phyloP scores from a whole-genome alignment of 352 stramenopile species.

The Phytophthora constricta region DNA sequence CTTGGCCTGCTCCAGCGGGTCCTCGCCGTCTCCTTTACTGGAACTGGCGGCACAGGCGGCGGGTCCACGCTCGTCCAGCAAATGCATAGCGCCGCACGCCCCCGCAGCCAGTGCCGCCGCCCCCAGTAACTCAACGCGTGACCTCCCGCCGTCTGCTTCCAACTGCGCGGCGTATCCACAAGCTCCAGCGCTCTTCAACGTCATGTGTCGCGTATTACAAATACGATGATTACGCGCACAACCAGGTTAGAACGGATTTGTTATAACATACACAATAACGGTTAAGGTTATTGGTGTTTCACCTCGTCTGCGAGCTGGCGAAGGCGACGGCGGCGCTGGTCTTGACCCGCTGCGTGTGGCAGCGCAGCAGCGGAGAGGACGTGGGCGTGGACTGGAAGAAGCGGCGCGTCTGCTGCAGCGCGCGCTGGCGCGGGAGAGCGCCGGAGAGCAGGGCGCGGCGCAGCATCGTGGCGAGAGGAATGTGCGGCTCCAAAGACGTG shows the following conservation, averaged over 20 bases:
- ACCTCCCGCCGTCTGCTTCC: slow-evolving; percentile 13
- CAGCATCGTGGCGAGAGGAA: slow-evolving; percentile 16
- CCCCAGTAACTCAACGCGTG: slow-evolving; percentile 34
- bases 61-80: slow-evolving; percentile 22
- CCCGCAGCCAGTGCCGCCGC: slow-evolving; percentile 25
- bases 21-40: slow-evolving; percentile 32
- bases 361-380: slow-evolving; percentile 2
- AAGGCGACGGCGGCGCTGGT: slow-evolving; percentile 6
- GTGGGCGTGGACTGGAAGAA: slow-evolving; percentile 8
- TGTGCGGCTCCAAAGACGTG: not conserved
- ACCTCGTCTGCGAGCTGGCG: slow-evolving; percentile 11
- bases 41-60: slow-evolving; percentile 28
- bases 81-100: slow-evolving; percentile 10
- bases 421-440: not conserved
- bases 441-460: slow-evolving; percentile 8
- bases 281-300: not conserved
- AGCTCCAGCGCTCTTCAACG: slow-evolving; percentile 18
- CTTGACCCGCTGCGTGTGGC: slow-evolving; percentile 1
- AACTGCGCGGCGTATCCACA: slow-evolving; percentile 1
- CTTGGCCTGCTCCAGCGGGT: slow-evolving; percentile 65
- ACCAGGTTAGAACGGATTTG: too few species aligned
- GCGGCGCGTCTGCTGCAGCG: slow-evolving; percentile 22
- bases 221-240: not conserved
- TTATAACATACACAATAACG: slow-evolving; percentile 7
- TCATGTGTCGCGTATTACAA: not conserved